Evolutionary conservation across 495 filamentous ascomycete species (phyloP).

Genomic region (Tuber umbilicatum): DNA sequence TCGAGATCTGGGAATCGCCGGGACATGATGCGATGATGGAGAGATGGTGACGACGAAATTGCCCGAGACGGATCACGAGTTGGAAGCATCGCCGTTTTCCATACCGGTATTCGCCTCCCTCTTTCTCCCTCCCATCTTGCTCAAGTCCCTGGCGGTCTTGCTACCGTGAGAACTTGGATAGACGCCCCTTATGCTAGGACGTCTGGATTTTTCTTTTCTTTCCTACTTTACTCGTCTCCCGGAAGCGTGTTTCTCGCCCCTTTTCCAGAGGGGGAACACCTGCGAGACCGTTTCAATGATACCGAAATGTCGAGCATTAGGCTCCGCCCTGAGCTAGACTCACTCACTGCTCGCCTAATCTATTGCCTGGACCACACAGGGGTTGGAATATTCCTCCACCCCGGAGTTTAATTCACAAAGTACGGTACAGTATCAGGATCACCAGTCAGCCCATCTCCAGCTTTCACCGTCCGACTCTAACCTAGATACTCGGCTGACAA

Average conservation of each 20-base stretch:
- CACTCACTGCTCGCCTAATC: neutral
- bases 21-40: neutral
- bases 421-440: neutral
- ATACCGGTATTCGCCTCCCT: neutral
- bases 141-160: neutral
- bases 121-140: neutral
- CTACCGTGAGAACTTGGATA: too few species aligned
- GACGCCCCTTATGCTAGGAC: too few species aligned
- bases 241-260: too few species aligned
- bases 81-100: neutral
- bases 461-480: neutral
- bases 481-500: neutral
- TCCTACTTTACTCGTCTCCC: too few species aligned
- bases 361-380: neutral
- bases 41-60: neutral
- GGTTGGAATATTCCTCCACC: neutral
- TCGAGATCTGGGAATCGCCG: slow-evolving; percentile 3
- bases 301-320: neutral
- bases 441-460: neutral
- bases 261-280: neutral
- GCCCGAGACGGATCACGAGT: slow-evolving; percentile 1
- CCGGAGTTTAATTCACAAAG: neutral
- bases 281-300: neutral
- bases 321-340: neutral
- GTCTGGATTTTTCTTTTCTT: too few species aligned